phyloP scores from a whole-genome alignment of 1,284 basidiomycete genomes.

The Cutaneotrichosporon cyanovorans region DNA sequence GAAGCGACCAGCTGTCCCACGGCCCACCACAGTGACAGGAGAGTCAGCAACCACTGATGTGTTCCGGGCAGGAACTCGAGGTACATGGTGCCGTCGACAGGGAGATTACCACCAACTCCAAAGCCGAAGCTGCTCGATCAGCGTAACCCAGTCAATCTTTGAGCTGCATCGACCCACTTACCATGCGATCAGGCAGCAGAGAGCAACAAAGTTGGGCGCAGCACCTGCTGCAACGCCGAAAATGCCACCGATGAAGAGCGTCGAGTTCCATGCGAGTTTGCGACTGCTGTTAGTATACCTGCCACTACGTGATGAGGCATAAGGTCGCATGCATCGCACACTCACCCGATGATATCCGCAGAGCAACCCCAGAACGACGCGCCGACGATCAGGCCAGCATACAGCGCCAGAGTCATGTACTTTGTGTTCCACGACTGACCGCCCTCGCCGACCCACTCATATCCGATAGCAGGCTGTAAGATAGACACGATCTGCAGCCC shows the following conservation, averaged over 20 bases:
- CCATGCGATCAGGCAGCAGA: slow-evolving; percentile 27
- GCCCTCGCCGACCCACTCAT: slow-evolving; percentile 43
- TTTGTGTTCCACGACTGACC: slow-evolving; percentile 7
- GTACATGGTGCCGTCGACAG: slow-evolving; percentile 55
- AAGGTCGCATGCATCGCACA: no score
- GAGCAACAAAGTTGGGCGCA: slow-evolving; percentile 51
- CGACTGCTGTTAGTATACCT: slow-evolving; percentile 41
- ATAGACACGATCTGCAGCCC: slow-evolving; percentile 54
- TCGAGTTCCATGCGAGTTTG: slow-evolving; percentile 55
- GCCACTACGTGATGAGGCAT: no score
- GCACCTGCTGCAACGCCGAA: slow-evolving; percentile 57
- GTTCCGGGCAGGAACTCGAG: slow-evolving; percentile 54
- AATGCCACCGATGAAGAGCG: slow-evolving; percentile 54
- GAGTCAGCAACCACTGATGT: slow-evolving; percentile 57
- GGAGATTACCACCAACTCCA: slow-evolving; percentile 56
- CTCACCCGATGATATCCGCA: slow-evolving; percentile 44
- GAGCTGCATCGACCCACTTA: no score
- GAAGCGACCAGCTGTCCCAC: slow-evolving; percentile 51
- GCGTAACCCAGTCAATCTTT: no score
- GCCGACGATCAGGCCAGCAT: slow-evolving; percentile 55
- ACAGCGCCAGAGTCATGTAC: slow-evolving; percentile 52
- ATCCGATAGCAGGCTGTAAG: slow-evolving; percentile 50
- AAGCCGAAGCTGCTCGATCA: slow-evolving; percentile 42
- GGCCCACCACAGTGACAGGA: slow-evolving; percentile 62
- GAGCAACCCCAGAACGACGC: slow-evolving; percentile 52